Conservation (phyloP, 768 basidiomycete species). For the Mycena belliarum region DNA sequence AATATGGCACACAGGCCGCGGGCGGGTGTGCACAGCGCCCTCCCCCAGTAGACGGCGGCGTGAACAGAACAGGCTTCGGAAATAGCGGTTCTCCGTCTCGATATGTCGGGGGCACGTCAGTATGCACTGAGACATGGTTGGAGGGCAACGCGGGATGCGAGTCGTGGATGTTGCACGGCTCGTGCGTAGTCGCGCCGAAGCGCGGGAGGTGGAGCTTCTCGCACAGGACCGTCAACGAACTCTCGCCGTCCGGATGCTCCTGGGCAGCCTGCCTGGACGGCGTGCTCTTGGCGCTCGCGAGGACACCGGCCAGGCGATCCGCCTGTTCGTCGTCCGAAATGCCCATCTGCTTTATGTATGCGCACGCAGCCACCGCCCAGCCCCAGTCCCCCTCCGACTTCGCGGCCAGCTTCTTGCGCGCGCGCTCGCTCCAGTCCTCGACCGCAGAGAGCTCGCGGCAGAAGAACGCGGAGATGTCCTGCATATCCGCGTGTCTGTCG, state of each 20-base stretch:
- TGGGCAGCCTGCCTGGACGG: neutral
- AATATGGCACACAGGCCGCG: too few species aligned
- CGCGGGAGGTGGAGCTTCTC: neutral
- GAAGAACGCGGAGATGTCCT: slow-evolving; percentile 1
- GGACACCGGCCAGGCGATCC: neutral
- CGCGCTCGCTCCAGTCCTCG: neutral
- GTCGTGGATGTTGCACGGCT: neutral
- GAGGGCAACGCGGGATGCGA: too few species aligned
- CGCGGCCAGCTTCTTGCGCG: neutral
- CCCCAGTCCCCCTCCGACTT: slow-evolving; percentile 1
- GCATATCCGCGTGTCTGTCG: neutral
- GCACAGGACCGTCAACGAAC: neutral
- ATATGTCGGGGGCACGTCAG: too few species aligned
- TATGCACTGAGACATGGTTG: too few species aligned
- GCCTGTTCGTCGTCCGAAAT: neutral
- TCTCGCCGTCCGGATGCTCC: neutral
- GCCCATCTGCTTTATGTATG: neutral
- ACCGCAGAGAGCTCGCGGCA: neutral
- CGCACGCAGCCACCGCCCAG: neutral
- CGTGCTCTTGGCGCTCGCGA: neutral
- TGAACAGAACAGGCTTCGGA: too few species aligned
- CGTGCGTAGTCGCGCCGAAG: neutral
- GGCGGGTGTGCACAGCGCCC: too few species aligned
- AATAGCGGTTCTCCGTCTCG: too few species aligned
- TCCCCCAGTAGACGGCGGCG: too few species aligned